Base-by-base conservation (phyloP, 148 eudicot species). In the Heliamphora exappendiculata region DNA sequence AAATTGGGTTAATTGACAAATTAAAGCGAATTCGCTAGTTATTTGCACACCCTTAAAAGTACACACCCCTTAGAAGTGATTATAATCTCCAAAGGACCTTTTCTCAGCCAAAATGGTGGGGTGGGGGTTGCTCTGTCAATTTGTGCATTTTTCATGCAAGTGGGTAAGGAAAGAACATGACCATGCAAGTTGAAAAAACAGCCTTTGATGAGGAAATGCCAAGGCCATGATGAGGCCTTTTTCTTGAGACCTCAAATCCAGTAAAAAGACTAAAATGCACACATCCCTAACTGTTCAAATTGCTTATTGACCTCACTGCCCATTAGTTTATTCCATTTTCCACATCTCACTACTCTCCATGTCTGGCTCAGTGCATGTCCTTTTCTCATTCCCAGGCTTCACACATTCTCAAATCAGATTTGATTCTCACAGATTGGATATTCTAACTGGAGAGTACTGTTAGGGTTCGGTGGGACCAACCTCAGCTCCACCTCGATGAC, bases 291-390 rank as follows among this genome's bases (percentile, higher is more conserved):
- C 69, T 65, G 69, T 65, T 65, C 26, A 41, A 65, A 34, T 26
- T 65, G 69, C 22, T 65, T n/a, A 7, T 65, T 19, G 14, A 65
- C 39, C 69, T 65, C 69, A 65, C 8, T 39, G 44, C 13, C 69
- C 69, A 65, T 36, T 34, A 19, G 1, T 36, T 34, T 65, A 20
- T 34, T 65, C 45, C 47, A 65, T 65, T 65, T 3, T 26, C 45
- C 24, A 7, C 26, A 7, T 37, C 67, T 63, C 67, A 29, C 67
- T 37, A 8, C 47, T 65, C 47, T 20, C n/a, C 69, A 3, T 65
- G 69, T 34, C 26, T 36, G 17, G 26, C n/a, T 65, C 69, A 65
- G 47, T 41, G 71, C 71, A 39, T 67, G 51, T 67, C 71, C n/a
- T 65, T 65, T 34, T 37, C 45, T 37, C n/a, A 65, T 65, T 37